These are phyloP conservation scores for Pistacia integerrima DNA, from an alignment of 345 rosid genomes.

Conservation along the genomic window DNA sequence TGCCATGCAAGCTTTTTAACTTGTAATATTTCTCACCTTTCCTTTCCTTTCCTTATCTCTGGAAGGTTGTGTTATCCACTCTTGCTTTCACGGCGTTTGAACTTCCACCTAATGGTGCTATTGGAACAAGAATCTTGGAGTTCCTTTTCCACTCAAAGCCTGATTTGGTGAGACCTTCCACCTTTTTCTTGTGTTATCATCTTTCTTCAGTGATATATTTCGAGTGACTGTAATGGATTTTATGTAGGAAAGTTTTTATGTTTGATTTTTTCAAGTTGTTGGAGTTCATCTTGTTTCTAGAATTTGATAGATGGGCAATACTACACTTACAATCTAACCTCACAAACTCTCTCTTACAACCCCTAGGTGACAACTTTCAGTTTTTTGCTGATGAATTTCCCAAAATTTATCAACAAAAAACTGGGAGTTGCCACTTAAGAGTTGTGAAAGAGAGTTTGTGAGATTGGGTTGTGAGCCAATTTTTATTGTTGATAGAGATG, in stretches of 20 bases:
- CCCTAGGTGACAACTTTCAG: too few species aligned
- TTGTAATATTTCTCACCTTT: constrained; percentile 11
- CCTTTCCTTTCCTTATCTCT: constrained; percentile 24
- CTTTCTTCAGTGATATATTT: background rate
- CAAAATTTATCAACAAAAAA: too few species aligned
- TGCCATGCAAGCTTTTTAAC: constrained; percentile 10
- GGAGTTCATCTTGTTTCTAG: background rate
- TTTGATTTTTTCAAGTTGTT: background rate
- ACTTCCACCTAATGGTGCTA: constrained; percentile 96
- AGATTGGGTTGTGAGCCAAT: too few species aligned
- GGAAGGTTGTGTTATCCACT: constrained; percentile 86
- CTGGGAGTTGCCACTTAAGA: too few species aligned
- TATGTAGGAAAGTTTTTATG: background rate
- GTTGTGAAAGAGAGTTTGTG: too few species aligned
- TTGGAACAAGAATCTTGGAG: constrained; percentile 84
- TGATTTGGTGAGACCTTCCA: constrained; percentile 65
- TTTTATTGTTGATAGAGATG: background rate
- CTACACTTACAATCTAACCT: too few species aligned
- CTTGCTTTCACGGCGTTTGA: constrained; percentile 97
- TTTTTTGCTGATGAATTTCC: too few species aligned
- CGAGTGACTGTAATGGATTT: background rate
- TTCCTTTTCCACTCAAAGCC: constrained; percentile 91
- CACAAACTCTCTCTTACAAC: too few species aligned
- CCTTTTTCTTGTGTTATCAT: background rate
- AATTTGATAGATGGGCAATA: background rate